These are phyloP conservation scores for Stereocaulon alpinum DNA, from an alignment of 495 filamentous ascomycete genomes.

Conservation along the genomic window DNA sequence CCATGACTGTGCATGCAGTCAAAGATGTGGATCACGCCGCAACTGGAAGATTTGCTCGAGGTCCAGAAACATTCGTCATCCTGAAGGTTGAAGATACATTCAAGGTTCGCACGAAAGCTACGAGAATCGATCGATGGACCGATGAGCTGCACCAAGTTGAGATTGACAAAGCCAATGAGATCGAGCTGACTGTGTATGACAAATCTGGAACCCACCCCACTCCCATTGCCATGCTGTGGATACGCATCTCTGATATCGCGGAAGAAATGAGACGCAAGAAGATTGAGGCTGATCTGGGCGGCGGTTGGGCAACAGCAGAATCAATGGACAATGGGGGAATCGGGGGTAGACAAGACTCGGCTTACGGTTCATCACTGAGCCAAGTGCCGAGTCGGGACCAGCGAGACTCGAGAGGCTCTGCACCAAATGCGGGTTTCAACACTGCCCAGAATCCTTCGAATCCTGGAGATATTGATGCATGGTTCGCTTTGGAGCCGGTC, in stretches of 20 bases:
- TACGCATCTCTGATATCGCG: constrained; percentile 91
- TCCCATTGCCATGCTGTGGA: constrained; percentile 91
- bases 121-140: constrained; percentile 80
- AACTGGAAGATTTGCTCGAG: constrained; percentile 72
- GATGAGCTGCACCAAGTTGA: constrained; percentile 82
- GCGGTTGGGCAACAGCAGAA: constrained; percentile 94
- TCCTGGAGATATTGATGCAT: constrained; percentile 74
- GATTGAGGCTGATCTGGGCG: constrained; percentile 87
- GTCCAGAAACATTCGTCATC: constrained; percentile 88
- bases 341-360: constrained; percentile 30
- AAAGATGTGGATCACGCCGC: constrained; percentile 93
- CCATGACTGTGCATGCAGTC: constrained; percentile 75
- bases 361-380: constrained; percentile 16
- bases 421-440: constrained; percentile 21
- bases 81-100: constrained; percentile 93
- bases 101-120: constrained; percentile 77
- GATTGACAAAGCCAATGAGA: constrained; percentile 96
- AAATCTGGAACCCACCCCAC: constrained; percentile 76
- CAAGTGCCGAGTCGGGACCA: constrained; percentile 23
- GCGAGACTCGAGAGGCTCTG: constrained; percentile 17
- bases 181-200: constrained; percentile 95
- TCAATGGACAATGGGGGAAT: constrained; percentile 59
- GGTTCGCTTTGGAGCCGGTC: constrained; percentile 94
- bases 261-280: constrained; percentile 97
- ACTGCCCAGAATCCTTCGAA: constrained; percentile 34